Evolutionary conservation across 345 rosid genomes (phyloP), one percentile per base, ranked within the genome.

Genomic region (Reutealis trisperma): DNA sequence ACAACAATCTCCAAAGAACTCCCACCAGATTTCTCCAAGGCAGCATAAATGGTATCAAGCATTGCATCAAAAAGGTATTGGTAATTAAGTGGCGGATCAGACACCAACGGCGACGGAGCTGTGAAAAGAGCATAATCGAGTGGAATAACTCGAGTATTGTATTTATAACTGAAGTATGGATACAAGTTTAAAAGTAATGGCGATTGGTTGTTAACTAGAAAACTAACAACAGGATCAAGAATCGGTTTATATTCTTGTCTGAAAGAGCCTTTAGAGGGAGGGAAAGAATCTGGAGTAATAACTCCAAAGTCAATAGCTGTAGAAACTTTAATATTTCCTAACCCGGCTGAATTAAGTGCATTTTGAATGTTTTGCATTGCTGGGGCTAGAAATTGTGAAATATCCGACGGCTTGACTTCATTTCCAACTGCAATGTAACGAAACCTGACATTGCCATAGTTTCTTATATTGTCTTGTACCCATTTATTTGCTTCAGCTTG

Each of bases 261-360:
- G 84, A 88, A 84, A 5, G 68, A 12, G 0, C 91, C 91, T 0
- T 1, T 75, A 0, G 91, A 88, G 0, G 91, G 91, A 1, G 91
- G 91, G 65, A 16, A 88, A 16, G 86, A 51, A 0, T 45, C 69
- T 37, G 0, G 41, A 11, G 62, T 34, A 5, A 84, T 32, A 11
- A 68, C 77, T 60, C 70, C 34, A 2, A 77, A 67, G 45, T 84
- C 80, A 19, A 86, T 75, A 16, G 89, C 85, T 0, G 89, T 84
- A 0, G 90, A 86, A 76, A 88, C 90, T 54, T 86, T 88, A 76
- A 88, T 88, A 5, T 71, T 77, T 5, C 80, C 73, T 14, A 86
- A 80, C 3, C 86, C 86, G 11, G 83, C 81, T 45, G 83, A 62
- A 22, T n/a, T 47, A 41, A 88, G 75, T 2, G 83, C 82, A 34